Conservation (phyloP, 83 land plant genomes). For the Picea abies region DNA sequence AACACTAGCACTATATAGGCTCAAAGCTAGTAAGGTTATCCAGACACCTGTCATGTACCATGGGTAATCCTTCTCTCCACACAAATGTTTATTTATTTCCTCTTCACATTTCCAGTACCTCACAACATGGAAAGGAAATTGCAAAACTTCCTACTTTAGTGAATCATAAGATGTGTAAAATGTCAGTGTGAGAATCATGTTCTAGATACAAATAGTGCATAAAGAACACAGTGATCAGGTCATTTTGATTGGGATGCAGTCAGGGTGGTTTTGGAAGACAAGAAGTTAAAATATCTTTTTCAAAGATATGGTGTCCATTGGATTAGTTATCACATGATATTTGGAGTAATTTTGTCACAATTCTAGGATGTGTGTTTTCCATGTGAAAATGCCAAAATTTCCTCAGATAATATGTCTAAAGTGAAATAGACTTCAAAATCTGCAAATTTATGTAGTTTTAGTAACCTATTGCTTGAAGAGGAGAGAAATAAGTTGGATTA, state of each 20-base stretch:
- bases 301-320: constrained; percentile 29
- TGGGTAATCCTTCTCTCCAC: constrained; percentile 55
- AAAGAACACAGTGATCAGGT: constrained; percentile 6
- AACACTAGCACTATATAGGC: too few relatives aligned
- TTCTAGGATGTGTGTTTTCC: constrained; percentile 44
- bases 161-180: background rate
- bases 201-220: background rate
- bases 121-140: constrained; percentile 12
- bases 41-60: constrained; percentile 41
- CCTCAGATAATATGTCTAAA: background rate
- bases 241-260: constrained; percentile 25
- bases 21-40: constrained; percentile 62
- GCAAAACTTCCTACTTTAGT: background rate
- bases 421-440: background rate
- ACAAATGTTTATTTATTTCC: constrained; percentile 40
- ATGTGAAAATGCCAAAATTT: constrained; percentile 27
- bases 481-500: too few relatives aligned
- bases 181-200: constrained; percentile 30
- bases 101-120: constrained; percentile 19
- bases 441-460: background rate
- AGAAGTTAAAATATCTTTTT: constrained; percentile 32
- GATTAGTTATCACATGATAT: constrained; percentile 46
- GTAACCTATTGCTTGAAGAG: too few relatives aligned
- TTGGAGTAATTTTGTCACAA: constrained; percentile 59
- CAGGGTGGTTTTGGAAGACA: constrained; percentile 29